Base-by-base conservation (phyloP, 768 basidiomycete species). In the Trametes sanguinea region DNA sequence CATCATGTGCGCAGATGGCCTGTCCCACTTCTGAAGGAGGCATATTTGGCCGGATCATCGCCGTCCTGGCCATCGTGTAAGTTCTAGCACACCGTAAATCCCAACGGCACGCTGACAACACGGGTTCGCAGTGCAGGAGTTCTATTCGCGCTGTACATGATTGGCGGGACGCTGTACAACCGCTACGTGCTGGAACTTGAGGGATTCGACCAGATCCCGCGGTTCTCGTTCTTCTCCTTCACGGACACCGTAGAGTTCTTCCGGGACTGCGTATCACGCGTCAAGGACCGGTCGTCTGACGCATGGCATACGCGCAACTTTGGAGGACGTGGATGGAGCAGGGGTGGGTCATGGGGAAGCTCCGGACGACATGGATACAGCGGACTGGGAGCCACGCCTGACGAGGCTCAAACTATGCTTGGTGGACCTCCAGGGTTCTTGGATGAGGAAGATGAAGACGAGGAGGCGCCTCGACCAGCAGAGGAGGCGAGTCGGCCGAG, bases 101-200 rank as follows among this genome's bases (percentile, higher is more conserved):
- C 39, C 27, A 33, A 50, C 27, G 17, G 40, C 45, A 22, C n/a
- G 51, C 45, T 55, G 58, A 29, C 50, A 54, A 50, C 29, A 50
- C 30, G 10, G 29, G 45, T 61, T 33, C 55, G 6, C 67, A 93
- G 90, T 11, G 60, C 79, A 10, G 76, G 86, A 44, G 76, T 85
- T 37, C 68, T 89, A 6, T 71, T 89, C 45, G 75, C 89, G 72
- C 72, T 81, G 16, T 93, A 91, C 76, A 77, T 91, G 48, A 76
- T 88, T 64, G 76, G 85, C 43, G 87, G 89, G 40, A 86, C 85
- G 11, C 71, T 92, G 10, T 94, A 94, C 76, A 92, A 92, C 71
- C 86, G 87, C 61, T 89, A 82, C 70, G 86, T 89, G 52, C 86
- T 94, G 9, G 80, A 83, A 59, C 83, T 86, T 30, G 82, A 83